Evolutionary conservation across 2,329 filamentous ascomycete genomes (phyloP).

Genomic region (Penicillium sp.): DNA sequence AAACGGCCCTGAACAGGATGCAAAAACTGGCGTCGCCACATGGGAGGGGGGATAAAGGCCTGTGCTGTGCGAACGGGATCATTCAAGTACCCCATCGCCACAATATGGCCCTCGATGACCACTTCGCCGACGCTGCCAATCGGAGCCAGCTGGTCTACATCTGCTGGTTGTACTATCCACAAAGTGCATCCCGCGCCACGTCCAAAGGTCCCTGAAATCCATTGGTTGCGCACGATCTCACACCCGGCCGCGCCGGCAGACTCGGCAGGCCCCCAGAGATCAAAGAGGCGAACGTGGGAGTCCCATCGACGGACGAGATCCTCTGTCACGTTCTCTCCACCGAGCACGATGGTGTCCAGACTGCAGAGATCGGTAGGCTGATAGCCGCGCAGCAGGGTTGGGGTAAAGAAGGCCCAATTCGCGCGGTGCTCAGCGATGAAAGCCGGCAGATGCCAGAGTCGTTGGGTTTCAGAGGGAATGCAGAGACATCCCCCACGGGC

Average conservation of each 20-base stretch:
- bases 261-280: neutral
- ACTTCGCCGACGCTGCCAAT: neutral
- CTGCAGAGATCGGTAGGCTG: neutral
- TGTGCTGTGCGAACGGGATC: neutral
- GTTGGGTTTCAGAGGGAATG: neutral
- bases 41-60: neutral
- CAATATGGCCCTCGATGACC: neutral
- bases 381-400: neutral
- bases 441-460: neutral
- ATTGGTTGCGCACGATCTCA: neutral
- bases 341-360: neutral
- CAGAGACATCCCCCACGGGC: neutral
- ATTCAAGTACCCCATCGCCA: constrained; percentile 10
- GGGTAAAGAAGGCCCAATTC: neutral
- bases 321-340: neutral
- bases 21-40: neutral
- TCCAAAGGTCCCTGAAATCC: neutral
- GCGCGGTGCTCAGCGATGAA: neutral
- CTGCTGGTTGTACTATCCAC: neutral
- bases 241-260: neutral
- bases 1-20: neutral
- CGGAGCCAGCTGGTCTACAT: constrained; percentile 1
- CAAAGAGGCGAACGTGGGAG: neutral
- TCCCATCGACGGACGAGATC: neutral
- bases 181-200: neutral